phyloP scores from a whole-genome alignment of 345 rosid genomes.

The Citrus sp. region DNA sequence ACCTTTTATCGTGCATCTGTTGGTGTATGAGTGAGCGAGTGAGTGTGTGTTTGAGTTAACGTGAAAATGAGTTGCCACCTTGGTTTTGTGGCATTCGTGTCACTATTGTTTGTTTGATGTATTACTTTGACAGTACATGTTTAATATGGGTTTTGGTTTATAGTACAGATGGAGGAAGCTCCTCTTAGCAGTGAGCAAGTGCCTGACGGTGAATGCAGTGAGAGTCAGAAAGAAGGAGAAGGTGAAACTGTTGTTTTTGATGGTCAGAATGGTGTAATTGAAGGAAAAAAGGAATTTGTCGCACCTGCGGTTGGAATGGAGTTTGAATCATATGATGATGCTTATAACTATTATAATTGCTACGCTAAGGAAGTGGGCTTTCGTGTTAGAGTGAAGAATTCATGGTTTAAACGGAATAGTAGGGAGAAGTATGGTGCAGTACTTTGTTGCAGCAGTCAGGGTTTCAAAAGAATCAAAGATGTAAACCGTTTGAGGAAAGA shows the following conservation, averaged over 20 bases:
- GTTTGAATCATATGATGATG: constrained; percentile 77
- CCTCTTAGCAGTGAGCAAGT: constrained; percentile 33
- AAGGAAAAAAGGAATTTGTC: constrained; percentile 53
- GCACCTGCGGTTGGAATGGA: constrained; percentile 83
- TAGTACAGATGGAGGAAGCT: constrained; percentile 38
- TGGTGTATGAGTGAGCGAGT: neutral
- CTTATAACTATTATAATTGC: constrained; percentile 73
- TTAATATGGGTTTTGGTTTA: neutral
- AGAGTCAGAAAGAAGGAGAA: constrained; percentile 23
- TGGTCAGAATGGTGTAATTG: constrained; percentile 25
- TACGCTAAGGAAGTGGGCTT: constrained; percentile 76
- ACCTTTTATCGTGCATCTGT: neutral
- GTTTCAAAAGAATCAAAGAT: constrained; percentile 66
- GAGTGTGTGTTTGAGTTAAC: neutral
- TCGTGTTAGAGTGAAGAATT: constrained; percentile 73
- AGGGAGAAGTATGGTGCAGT: constrained; percentile 75
- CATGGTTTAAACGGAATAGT: constrained; percentile 83
- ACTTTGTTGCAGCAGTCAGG: constrained; percentile 79
- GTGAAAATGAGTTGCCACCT: neutral
- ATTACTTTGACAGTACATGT: neutral
- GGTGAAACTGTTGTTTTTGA: constrained; percentile 23
- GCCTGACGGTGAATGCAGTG: constrained; percentile 24
- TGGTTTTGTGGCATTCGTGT: neutral
- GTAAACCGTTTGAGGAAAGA: constrained; percentile 63
- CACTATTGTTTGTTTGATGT: neutral